Evolutionary conservation across 2,329 filamentous ascomycete genomes (phyloP).

Genomic region (Periconia digitata): DNA sequence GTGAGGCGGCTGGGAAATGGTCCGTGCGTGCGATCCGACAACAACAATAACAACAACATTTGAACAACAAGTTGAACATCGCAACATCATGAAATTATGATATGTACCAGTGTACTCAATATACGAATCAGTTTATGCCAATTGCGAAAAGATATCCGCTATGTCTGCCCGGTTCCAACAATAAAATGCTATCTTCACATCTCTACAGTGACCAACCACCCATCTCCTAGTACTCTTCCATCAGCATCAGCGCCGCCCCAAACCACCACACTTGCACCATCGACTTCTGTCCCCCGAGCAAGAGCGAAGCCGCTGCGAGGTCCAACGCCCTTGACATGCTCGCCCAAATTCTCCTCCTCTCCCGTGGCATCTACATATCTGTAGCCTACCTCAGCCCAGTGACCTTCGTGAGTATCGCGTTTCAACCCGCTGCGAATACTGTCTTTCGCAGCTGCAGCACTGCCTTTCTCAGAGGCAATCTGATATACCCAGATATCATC

Average conservation of each 20-base stretch:
- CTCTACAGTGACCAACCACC: slow-evolving; percentile 47
- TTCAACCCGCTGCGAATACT: slow-evolving; percentile 49
- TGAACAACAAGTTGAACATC: too few relatives aligned
- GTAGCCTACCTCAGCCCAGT: slow-evolving; percentile 56
- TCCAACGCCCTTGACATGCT: slow-evolving; percentile 44
- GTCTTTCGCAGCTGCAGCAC: slow-evolving; percentile 55
- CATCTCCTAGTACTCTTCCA: slow-evolving; percentile 45
- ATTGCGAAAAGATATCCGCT: too few relatives aligned
- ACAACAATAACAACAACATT: too few relatives aligned
- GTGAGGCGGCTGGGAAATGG: slow-evolving; percentile 18
- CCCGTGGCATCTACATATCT: slow-evolving; percentile 47
- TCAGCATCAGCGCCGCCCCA: slow-evolving; percentile 56
- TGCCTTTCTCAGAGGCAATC: slow-evolving; percentile 50
- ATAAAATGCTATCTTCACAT: neutral
- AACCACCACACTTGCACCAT: slow-evolving; percentile 52
- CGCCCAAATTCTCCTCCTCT: slow-evolving; percentile 45
- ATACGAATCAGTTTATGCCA: too few relatives aligned
- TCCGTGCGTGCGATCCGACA: neutral
- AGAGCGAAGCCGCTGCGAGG: slow-evolving; percentile 43
- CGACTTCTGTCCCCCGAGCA: slow-evolving; percentile 46
- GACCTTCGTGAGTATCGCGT: slow-evolving; percentile 49
- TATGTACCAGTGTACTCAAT: too few relatives aligned
- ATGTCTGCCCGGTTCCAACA: too few relatives aligned
- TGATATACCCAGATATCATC: slow-evolving; percentile 58
- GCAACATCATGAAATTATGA: too few relatives aligned